Conservation (phyloP, 1,284 basidiomycete genomes). For the Melanopsichium pennsylvanicum region DNA sequence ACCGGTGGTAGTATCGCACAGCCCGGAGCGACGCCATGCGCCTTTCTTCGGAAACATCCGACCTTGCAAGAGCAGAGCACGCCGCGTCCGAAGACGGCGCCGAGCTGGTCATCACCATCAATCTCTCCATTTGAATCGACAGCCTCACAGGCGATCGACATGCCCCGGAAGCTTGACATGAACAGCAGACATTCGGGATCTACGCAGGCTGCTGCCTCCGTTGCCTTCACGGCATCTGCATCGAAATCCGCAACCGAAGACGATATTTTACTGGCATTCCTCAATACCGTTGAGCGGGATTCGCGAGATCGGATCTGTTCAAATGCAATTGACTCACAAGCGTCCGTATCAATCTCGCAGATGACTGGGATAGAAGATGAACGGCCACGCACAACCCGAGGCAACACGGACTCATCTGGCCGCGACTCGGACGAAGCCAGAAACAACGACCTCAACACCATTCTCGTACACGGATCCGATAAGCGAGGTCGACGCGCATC, state of each 20-base stretch:
- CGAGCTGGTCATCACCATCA: slow-evolving; percentile 22
- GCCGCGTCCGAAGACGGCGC: slow-evolving; percentile 37
- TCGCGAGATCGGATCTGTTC: slow-evolving; percentile 15
- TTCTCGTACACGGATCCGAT: background rate
- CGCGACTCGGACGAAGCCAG: slow-evolving; percentile 2
- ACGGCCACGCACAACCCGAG: slow-evolving; percentile 33
- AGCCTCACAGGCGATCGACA: slow-evolving; percentile 16
- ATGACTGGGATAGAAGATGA: slow-evolving; percentile 7
- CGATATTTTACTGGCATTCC: slow-evolving; percentile 32
- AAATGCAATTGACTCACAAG: background rate
- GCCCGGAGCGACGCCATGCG: background rate
- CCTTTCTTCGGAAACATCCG: slow-evolving; percentile 2
- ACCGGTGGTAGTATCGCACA: background rate
- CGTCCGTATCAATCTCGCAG: background rate
- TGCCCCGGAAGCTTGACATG: slow-evolving; percentile 3
- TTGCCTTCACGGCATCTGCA: too few relatives aligned
- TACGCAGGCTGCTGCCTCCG: too few relatives aligned
- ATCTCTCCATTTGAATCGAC: slow-evolving; percentile 20
- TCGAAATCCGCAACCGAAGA: slow-evolving; percentile 7
- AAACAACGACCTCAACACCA: slow-evolving; percentile 2
- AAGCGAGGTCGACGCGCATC: slow-evolving; percentile 17
- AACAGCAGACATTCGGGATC: too few relatives aligned
- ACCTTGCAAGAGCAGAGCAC: slow-evolving; percentile 1
- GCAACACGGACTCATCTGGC: slow-evolving; percentile 26
- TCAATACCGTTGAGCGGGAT: slow-evolving; percentile 38